Evolutionary conservation across 2,329 filamentous ascomycete genomes (phyloP).

Genomic region (Intubia oerlemansii): DNA sequence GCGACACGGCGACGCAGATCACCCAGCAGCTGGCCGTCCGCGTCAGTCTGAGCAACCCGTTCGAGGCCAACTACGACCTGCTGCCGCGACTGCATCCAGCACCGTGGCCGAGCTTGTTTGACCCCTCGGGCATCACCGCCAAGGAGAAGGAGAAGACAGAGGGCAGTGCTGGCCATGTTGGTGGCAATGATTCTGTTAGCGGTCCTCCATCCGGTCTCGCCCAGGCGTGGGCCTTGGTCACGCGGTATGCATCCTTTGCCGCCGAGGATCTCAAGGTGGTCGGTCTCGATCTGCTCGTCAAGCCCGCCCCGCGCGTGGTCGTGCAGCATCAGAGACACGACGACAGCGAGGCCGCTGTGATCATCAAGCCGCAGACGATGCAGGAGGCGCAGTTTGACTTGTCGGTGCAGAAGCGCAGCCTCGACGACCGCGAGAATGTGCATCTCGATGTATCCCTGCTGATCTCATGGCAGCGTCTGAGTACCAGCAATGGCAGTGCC

Average conservation of each 20-base stretch:
- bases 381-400: slow-evolving; percentile 54
- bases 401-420: slow-evolving; percentile 48
- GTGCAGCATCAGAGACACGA: slow-evolving; percentile 28
- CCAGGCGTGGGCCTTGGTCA: slow-evolving; percentile 64
- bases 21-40: slow-evolving; percentile 49
- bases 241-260: slow-evolving; percentile 58
- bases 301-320: slow-evolving; percentile 29
- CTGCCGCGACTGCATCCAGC: slow-evolving; percentile 56
- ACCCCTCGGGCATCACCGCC: slow-evolving; percentile 26
- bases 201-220: slow-evolving; percentile 35
- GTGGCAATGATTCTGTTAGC: slow-evolving; percentile 5
- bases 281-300: slow-evolving; percentile 35
- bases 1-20: slow-evolving; percentile 63
- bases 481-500: slow-evolving; percentile 8
- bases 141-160: no score
- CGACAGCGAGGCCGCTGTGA: slow-evolving; percentile 16
- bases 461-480: slow-evolving; percentile 53
- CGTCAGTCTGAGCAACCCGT: slow-evolving; percentile 58
- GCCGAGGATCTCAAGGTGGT: slow-evolving; percentile 43
- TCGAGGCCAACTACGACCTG: slow-evolving; percentile 83
- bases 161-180: background rate
- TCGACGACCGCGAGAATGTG: slow-evolving; percentile 65
- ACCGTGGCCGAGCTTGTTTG: slow-evolving; percentile 77
- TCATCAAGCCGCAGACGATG: slow-evolving; percentile 43
- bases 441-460: slow-evolving; percentile 54